These are phyloP conservation scores for Spathaspora passalidarum DNA, from an alignment of 805 yeast species.

Conservation along the genomic window DNA sequence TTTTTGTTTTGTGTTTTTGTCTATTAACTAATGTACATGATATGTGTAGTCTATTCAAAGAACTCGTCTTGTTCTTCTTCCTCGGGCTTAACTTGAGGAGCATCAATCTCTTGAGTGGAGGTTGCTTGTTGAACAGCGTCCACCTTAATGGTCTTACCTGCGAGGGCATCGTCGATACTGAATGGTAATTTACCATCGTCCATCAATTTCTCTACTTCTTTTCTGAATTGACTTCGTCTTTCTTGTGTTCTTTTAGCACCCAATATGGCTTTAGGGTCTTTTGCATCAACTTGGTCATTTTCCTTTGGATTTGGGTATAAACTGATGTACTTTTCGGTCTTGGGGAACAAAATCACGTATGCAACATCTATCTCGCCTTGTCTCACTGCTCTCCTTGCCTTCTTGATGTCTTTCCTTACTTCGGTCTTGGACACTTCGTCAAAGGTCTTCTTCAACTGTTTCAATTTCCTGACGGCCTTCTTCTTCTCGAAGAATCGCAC, in stretches of 20 bases:
- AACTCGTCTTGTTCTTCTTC: conserved; percentile 42
- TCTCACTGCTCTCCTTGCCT: conserved; percentile 46
- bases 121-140: conserved; percentile 17
- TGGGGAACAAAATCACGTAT: conserved; percentile 76
- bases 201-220: conserved; percentile 49
- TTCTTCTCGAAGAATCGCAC: conserved; percentile 87
- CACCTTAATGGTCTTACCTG: conserved; percentile 32
- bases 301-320: conserved; percentile 54
- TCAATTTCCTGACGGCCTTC: conserved; percentile 74
- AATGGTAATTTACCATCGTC: conserved; percentile 55
- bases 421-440: conserved; percentile 32
- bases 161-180: conserved; percentile 43
- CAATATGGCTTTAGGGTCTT: conserved; percentile 36
- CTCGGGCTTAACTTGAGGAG: conserved; percentile 35
- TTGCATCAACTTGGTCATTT: conserved; percentile 18
- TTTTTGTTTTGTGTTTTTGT: too few species aligned
- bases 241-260: conserved; percentile 43
- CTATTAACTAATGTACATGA: conserved; percentile 3
- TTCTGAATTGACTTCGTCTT: conserved; percentile 42
- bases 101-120: conserved; percentile 34
- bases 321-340: conserved; percentile 73
- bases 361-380: conserved; percentile 69
- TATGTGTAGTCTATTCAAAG: conserved; percentile 26
- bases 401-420: conserved; percentile 37
- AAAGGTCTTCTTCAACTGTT: conserved; percentile 42